Base-by-base conservation (phyloP, 2,329 filamentous ascomycete genomes). In the Scolecobasidium constrictum region DNA sequence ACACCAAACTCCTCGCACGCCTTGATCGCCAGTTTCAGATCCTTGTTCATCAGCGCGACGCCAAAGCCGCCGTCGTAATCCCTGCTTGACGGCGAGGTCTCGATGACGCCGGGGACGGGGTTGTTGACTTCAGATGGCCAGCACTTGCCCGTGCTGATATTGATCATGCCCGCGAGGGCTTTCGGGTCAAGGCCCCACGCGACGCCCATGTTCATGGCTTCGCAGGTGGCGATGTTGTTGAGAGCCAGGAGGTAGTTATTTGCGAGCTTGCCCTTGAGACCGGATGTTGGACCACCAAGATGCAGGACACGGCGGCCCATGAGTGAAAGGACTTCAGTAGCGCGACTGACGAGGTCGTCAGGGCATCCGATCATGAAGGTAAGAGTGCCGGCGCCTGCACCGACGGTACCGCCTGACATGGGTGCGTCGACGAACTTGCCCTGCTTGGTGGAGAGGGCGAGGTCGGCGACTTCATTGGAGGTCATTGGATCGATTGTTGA, bases 41-140 rank as follows among this genome's bases (percentile, higher is more conserved):
- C 68, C 48, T 72, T 72, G 48, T 65, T 62, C 52, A 67, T 67
- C n/a, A 72, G 52, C 40, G 58, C 56, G n/a, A 68, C 61, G 3
- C 68, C 68, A 48, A 72, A 72, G 0, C 68, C 68, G 16, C 68
- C 68, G 17, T 66, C 63, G 45, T 72, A 98, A 42, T 83, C 87
- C 44, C 82, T 71, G 43, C 72, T 75, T 0, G 87, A 83, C 0
- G 90, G 87, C 2, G 86, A 76, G 1, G 73, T 76, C 47, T 81
- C 78, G 17, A 90, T 72, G 0, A 95, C 87, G 12, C 87, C 88
- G 9, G 79, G 79, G 3, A 96, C 87, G 0, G 92, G 92, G 58
- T 96, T 96, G 65, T 98, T 98, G 48, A 94, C 70, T 64, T 95
- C 88, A 54, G 82, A 92, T 1, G 90, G 87, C 92, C 92, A 98